Percentiles rank a stretch among this genome's conserved stretches.
Evolutionary conservation across 1,139 yeast genomes (phyloP).

Genomic region (Nadsonia commutata): DNA sequence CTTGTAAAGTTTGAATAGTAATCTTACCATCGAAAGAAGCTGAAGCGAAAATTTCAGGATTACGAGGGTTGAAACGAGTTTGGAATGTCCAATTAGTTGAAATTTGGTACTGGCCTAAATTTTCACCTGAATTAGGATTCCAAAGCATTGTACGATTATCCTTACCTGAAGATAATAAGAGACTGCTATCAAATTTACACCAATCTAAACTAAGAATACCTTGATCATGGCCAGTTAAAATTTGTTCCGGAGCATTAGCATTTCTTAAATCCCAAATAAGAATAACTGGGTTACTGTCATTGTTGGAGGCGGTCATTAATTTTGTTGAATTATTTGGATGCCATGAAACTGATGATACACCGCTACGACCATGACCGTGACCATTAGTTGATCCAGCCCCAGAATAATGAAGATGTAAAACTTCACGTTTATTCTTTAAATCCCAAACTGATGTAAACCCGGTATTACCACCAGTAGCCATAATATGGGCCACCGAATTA

Average conservation of each 20-base stretch:
- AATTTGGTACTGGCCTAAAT: constrained; percentile 78
- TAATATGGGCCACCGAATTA: constrained; percentile 65
- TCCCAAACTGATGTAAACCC: constrained; percentile 94
- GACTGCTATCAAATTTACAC: constrained; percentile 71
- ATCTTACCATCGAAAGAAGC: constrained; percentile 89
- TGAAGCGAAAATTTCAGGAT: constrained; percentile 86
- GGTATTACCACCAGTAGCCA: constrained; percentile 76
- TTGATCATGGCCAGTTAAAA: constrained; percentile 67
- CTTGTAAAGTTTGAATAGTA: constrained; percentile 75
- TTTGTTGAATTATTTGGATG: constrained; percentile 75
- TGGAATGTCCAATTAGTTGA: constrained; percentile 91
- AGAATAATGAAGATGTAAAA: constrained; percentile 60
- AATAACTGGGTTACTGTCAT: constrained; percentile 68
- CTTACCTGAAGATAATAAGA: constrained; percentile 78
- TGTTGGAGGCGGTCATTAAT: constrained; percentile 75
- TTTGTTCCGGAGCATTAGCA: constrained; percentile 71
- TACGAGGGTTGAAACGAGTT: constrained; percentile 69
- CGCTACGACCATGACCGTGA: constrained; percentile 24
- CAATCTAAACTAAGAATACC: constrained; percentile 88
- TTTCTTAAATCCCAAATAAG: constrained; percentile 91
- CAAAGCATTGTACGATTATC: constrained; percentile 80
- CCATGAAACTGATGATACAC: constrained; percentile 45
- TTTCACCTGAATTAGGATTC: constrained; percentile 66
- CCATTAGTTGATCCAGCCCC: constrained; percentile 42
- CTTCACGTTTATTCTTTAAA: constrained; percentile 73